A percentile compares a stretch with the other conserved stretches of the same genome.
phyloP scores from a whole-genome alignment of 106 monocot species.

The Platanthera guangdongensis region DNA sequence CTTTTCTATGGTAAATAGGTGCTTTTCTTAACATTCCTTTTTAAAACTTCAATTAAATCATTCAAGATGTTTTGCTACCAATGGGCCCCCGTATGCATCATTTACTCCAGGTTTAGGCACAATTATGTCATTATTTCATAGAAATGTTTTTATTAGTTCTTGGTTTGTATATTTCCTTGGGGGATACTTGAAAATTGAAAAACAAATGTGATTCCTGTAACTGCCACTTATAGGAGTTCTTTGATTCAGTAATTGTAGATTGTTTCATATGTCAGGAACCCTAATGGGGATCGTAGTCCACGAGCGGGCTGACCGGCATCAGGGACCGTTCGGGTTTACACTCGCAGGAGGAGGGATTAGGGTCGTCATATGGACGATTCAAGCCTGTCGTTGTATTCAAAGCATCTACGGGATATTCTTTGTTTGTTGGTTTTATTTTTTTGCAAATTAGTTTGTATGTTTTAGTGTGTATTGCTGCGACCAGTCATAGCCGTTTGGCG shows the following conservation, averaged over 20 bases:
- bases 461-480: no score
- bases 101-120: background rate
- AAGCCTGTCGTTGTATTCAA: no score
- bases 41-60: background rate
- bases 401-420: no score
- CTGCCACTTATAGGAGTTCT: background rate
- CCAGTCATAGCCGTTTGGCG: no score
- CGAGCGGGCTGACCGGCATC: no score
- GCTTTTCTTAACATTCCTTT: background rate
- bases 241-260: background rate
- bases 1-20: slow-evolving; percentile 58
- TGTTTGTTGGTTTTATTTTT: no score
- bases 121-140: background rate
- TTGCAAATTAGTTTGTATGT: no score
- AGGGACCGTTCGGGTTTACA: no score
- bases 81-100: background rate
- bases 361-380: no score
- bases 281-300: no score
- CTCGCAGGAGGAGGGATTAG: no score
- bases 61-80: background rate
- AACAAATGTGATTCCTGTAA: background rate
- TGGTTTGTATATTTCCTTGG: background rate
- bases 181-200: background rate
- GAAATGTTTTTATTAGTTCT: background rate
- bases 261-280: no score